Base-by-base conservation (phyloP, 768 basidiomycete species). In the Russula brevipes region DNA sequence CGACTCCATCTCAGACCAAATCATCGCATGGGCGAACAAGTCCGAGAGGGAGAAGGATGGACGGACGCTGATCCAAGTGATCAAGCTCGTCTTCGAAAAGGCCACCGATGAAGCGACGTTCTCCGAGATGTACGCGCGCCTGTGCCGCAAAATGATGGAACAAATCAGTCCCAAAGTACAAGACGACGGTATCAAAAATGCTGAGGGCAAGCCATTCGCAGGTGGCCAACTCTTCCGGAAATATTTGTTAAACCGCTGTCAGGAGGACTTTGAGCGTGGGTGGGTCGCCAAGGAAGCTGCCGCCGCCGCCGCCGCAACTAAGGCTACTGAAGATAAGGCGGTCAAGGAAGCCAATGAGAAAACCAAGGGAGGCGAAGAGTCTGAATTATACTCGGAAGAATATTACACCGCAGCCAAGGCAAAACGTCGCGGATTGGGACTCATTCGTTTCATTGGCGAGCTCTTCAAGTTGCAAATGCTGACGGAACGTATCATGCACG, bases 381-480 rank as follows among this genome's bases (percentile, higher is more conserved):
- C 83, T 65, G 91, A 83, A 14, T 81, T 97, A 35, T 91, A 97
- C 73, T 95, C 92, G 12, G 93, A 97, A 1, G 96, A 97, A 76
- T 98, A 98, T 78, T 95, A 96, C 70, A 87, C 88, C 44, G 93
- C 93, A 16, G 89, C 95, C 76, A 97, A 96, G 80, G 96, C 94
- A 46, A 98, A 98, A 79, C 91, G 95, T 64, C 91, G 92, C 66
- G 95, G 96, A 74, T 87, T 98, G 12, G 94, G 96, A 79, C 83
- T 99, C 69, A 94, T 98, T 79, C 92, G 91, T 75, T 95, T 99
- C 78, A 98, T 98, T 66, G 95, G 96, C 66, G 96, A 99, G 77
- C 80, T 98, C 59, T 99, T 94, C 87, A 98, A 98, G 78, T 80
- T 99, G n/a, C 90, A 92, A 77, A 97, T 98, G 94, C 80, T 98